Base-by-base conservation (phyloP, 805 yeast species). In the Zygotorulaspora florentina region DNA sequence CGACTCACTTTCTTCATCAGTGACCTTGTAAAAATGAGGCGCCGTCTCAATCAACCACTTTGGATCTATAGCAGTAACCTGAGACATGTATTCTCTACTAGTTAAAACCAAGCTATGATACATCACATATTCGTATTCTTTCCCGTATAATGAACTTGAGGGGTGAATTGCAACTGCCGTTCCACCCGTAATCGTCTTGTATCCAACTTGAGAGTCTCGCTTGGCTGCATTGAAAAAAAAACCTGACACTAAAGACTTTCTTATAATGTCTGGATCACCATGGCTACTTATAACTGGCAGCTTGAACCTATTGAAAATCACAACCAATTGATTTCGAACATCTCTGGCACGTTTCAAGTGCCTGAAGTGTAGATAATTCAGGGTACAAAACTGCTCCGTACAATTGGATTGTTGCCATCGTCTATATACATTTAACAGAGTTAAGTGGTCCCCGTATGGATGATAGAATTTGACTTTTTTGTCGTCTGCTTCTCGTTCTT, bases 21-120 rank as follows among this genome's bases (percentile, higher is more conserved):
- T 75, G 13, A 73, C 75, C 58, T 79, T 79, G 73, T 84, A 91
- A 64, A 83, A 88, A 36, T 77, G 80, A 3, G 90, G 87, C 7
- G 90, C 88, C 39, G 59, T 51, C 64, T 83, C 77, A 39, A 79
- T 67, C 27, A 91, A 69, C 96, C 96, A 87, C 51, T 73, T 74
- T 0, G 96, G 86, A 42, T 88, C 89, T 29, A 93, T 79, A n/a
- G 77, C 76, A 13, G 90, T 85, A 25, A 85, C 82, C 55, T 88
- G 88, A 45, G 93, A 85, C 96, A 91, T 88, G 59, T 86, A 93
- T 71, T 91, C 98, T 59, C 82, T 81, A 12, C 85, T 77, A 0
- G 99, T 91, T 53, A 88, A 72, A 26, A 89, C 77, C 43, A 89
- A 72, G 27, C 89, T 85, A 58, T 89, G 89, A 58, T 87, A 90